These are phyloP conservation scores for Sphagnum magellanicum DNA, from an alignment of 228 moss, liverwort and hornwort genomes.

Conservation along the genomic window DNA sequence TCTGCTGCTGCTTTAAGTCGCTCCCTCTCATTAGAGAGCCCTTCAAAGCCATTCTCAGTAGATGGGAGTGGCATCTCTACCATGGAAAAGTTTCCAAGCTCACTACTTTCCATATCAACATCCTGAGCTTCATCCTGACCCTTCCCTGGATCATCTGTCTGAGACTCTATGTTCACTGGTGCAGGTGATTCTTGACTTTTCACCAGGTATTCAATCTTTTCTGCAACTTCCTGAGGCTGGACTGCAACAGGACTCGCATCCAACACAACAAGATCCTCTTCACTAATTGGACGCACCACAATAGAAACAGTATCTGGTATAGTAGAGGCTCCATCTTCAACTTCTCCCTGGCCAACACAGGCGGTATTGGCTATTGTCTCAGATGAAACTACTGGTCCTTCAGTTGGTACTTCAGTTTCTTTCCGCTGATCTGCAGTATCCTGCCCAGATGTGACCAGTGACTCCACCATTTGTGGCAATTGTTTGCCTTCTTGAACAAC, in stretches of 20 bases:
- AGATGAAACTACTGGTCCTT: too few species aligned
- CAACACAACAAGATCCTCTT: not conserved
- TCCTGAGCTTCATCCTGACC: conserved; percentile 27
- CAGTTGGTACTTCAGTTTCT: not conserved
- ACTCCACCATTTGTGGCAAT: conserved; percentile 50
- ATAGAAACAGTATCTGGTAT: not conserved
- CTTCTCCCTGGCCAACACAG: not conserved
- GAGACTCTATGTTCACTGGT: not conserved
- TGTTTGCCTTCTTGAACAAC: conserved; percentile 56
- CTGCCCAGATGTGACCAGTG: conserved; percentile 16
- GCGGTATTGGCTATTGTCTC: too few species aligned
- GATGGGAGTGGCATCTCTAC: conserved; percentile 35
- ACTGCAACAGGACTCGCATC: not conserved
- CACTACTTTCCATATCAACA: conserved; percentile 52
- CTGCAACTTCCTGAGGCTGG: not conserved
- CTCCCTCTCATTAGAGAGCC: conserved; percentile 6
- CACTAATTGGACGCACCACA: not conserved
- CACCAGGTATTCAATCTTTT: conserved; percentile 1
- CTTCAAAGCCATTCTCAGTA: too few species aligned
- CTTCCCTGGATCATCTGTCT: conserved; percentile 20
- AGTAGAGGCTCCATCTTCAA: not conserved
- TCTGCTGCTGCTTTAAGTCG: conserved; percentile 7
- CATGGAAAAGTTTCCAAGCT: conserved; percentile 68
- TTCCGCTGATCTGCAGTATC: not conserved
- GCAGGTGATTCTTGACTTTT: not conserved